These are phyloP conservation scores for Dispira simplex DNA, from an alignment of 192 early-diverging fungal genomes.

Conservation along the genomic window DNA sequence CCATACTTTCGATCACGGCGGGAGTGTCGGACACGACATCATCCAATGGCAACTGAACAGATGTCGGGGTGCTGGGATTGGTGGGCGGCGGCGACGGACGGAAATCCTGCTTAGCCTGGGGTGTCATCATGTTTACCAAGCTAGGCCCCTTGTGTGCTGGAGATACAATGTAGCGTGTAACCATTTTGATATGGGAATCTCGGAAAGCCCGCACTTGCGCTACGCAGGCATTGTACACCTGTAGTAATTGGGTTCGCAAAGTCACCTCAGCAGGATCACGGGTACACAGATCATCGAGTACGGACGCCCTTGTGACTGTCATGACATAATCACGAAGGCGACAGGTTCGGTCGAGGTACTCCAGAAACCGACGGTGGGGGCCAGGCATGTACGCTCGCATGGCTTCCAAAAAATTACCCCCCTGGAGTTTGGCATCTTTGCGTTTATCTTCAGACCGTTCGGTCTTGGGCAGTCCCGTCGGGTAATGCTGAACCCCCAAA, in stretches of 20 bases:
- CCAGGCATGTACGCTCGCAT: constrained; percentile 93
- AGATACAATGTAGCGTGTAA: constrained; percentile 75
- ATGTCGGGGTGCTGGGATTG: neutral
- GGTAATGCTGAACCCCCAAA: constrained; percentile 74
- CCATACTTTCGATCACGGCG: neutral
- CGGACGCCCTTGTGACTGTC: neutral
- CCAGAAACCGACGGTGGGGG: constrained; percentile 72
- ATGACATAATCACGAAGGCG: constrained; percentile 49
- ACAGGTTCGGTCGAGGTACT: constrained; percentile 48
- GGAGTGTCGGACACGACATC: neutral
- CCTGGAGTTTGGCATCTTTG: constrained; percentile 15
- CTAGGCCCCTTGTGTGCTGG: constrained; percentile 60
- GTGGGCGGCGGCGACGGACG: constrained; percentile 12
- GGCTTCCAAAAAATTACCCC: constrained; percentile 61
- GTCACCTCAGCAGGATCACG: constrained; percentile 9
- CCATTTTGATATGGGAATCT: constrained; percentile 85
- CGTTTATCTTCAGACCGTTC: neutral
- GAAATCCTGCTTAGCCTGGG: constrained; percentile 15
- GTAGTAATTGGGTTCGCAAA: constrained; percentile 27
- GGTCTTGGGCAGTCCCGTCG: constrained; percentile 34
- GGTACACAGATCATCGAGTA: neutral
- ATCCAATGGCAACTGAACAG: neutral
- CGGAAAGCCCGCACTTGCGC: constrained; percentile 73
- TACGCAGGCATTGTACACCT: constrained; percentile 68
- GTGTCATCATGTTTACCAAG: constrained; percentile 26